Conservation (phyloP, 345 rosid genomes). For the Arabis hirsuta region DNA sequence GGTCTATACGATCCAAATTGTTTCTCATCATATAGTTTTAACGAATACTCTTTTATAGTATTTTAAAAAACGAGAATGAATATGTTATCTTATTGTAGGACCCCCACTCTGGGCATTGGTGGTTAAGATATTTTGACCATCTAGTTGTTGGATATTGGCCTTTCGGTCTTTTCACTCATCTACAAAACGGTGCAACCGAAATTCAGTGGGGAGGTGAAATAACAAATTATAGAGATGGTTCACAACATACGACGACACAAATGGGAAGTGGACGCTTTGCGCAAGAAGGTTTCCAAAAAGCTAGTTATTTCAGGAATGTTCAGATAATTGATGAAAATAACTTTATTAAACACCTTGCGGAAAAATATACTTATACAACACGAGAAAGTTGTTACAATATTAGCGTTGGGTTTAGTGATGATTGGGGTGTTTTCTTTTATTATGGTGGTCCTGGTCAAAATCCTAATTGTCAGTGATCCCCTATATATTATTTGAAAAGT, state of each 20-base stretch:
- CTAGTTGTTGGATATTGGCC: conserved; percentile 54
- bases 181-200: conserved; percentile 37
- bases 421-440: conserved; percentile 52
- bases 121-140: conserved; percentile 39
- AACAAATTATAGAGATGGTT: conserved; percentile 14
- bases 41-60: too few species aligned
- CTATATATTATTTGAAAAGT: too few species aligned
- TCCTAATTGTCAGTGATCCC: conserved; percentile 34
- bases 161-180: conserved; percentile 36
- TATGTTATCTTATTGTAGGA: conserved; percentile 35
- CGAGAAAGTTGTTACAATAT: too few species aligned
- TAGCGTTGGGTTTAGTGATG: too few species aligned
- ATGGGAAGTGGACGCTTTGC: conserved; percentile 62
- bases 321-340: too few species aligned
- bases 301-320: too few species aligned
- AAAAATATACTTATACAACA: too few species aligned
- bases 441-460: conserved; percentile 63
- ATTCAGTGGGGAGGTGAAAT: conserved; percentile 56
- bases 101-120: conserved; percentile 49
- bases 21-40: too few species aligned
- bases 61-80: neutral
- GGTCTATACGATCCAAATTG: conserved; percentile 15
- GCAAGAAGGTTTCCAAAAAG: conserved; percentile 1
- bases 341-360: too few species aligned
- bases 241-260: conserved; percentile 44